A percentile compares a stretch with the other conserved stretches of the same genome.
phyloP scores from a whole-genome alignment of 768 basidiomycete species.

The Hirschioporus abietinus region DNA sequence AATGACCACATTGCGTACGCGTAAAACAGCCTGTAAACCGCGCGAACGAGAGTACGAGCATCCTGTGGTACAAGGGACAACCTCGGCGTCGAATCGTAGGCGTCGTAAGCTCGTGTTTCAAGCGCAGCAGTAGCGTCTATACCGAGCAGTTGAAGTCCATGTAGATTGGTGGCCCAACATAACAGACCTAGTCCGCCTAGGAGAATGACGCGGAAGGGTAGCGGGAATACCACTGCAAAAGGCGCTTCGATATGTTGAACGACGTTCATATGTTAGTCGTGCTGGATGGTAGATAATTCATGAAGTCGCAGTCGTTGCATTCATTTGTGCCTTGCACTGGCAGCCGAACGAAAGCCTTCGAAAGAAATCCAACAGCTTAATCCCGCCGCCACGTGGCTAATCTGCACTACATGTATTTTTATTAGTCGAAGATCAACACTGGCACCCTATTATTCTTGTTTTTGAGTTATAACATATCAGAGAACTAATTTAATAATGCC shows the following conservation, averaged over 20 bases:
- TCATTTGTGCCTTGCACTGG: background rate
- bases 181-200: conserved; percentile 76
- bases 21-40: conserved; percentile 64
- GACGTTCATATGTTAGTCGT: conserved; percentile 24
- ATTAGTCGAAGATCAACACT: too few relatives aligned
- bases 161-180: conserved; percentile 91
- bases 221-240: conserved; percentile 62
- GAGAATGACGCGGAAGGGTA: conserved; percentile 87
- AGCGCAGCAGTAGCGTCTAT: conserved; percentile 71
- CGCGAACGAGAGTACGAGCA: conserved; percentile 39
- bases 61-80: conserved; percentile 29
- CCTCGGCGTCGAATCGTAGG: background rate
- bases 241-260: conserved; percentile 34
- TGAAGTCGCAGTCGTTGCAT: background rate
- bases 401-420: too few relatives aligned
- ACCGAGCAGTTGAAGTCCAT: conserved; percentile 68
- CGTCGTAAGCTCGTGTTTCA: conserved; percentile 38
- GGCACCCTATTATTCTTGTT: too few relatives aligned
- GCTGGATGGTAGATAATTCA: background rate
- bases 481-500: too few relatives aligned
- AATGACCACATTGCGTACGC: conserved; percentile 58
- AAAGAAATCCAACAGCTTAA: too few relatives aligned
- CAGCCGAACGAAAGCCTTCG: background rate
- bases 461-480: too few relatives aligned
- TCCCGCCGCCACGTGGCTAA: too few relatives aligned